phyloP scores from a whole-genome alignment of 352 stramenopile genomes.

The Pythium apleroticum region DNA sequence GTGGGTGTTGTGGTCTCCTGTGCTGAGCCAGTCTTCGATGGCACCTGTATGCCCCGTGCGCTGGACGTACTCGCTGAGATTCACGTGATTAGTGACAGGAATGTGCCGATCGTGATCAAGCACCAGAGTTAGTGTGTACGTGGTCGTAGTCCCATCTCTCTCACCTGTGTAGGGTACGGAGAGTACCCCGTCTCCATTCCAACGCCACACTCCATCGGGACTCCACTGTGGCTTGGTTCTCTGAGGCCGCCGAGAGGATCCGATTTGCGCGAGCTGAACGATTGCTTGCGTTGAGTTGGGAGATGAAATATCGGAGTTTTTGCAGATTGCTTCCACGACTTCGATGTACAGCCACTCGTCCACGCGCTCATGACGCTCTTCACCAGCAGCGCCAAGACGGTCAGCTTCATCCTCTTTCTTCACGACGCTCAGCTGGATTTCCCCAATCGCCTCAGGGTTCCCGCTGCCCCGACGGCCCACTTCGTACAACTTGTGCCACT shows the following conservation, averaged over 20 bases:
- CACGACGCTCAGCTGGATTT: slow-evolving; percentile 23
- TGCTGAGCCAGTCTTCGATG: slow-evolving; percentile 17
- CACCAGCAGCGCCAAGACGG: background rate
- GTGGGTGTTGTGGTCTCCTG: background rate
- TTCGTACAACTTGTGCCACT: slow-evolving; percentile 26
- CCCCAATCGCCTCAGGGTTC: slow-evolving; percentile 15
- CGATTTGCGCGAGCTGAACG: background rate
- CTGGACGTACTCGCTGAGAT: background rate
- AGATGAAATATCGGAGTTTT: background rate
- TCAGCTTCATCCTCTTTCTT: background rate
- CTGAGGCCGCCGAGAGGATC: slow-evolving; percentile 3
- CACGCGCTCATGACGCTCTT: background rate
- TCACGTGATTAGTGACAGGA: background rate
- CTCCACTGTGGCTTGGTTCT: slow-evolving; percentile 5
- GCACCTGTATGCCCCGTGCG: background rate
- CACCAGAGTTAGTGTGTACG: background rate
- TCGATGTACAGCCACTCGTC: slow-evolving; percentile 15
- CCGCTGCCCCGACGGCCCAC: background rate
- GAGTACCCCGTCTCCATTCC: slow-evolving; percentile 12
- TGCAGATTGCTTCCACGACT: slow-evolving; percentile 8
- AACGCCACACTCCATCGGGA: slow-evolving; percentile 12
- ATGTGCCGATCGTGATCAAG: background rate
- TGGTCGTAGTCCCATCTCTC: background rate
- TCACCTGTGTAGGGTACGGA: background rate
- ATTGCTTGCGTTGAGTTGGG: slow-evolving; percentile 2